Conservation (phyloP, 768 basidiomycete genomes). For the Russula ochroleuca region DNA sequence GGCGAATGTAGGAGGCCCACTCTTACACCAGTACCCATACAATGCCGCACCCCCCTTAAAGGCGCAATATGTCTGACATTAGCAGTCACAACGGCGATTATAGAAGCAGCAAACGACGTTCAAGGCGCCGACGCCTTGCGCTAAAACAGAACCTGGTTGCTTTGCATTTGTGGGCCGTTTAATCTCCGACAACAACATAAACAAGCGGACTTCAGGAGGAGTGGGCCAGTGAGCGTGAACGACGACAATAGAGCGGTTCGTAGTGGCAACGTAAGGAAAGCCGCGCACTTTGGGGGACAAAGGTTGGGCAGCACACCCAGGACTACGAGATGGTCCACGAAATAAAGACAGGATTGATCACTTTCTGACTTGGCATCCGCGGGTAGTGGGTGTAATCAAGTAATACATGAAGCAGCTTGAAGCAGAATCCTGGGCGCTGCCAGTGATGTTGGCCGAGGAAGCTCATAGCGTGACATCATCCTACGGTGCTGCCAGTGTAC, state of each 20-base stretch:
- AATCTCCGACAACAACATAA: slow-evolving; percentile 7
- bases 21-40: neutral
- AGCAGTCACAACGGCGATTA: slow-evolving; percentile 11
- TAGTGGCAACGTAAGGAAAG: slow-evolving; percentile 2
- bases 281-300: neutral
- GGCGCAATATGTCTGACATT: slow-evolving; percentile 12
- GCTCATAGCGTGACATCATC: neutral
- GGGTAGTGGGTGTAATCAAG: too few species aligned
- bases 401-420: too few species aligned
- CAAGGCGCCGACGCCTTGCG: slow-evolving; percentile 5
- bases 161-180: neutral
- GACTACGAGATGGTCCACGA: neutral
- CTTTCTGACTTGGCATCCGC: neutral
- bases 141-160: neutral
- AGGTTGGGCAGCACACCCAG: neutral
- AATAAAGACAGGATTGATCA: neutral
- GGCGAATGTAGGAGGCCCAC: neutral
- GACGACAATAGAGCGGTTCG: slow-evolving; percentile 3
- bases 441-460: too few species aligned
- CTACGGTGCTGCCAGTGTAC: too few species aligned
- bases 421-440: too few species aligned
- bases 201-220: neutral
- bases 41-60: slow-evolving; percentile 8
- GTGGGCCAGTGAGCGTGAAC: slow-evolving; percentile 4
- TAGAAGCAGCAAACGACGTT: slow-evolving; percentile 6